phyloP scores from a whole-genome alignment of 2,329 filamentous ascomycete species.

The Aureobasidium sp. region DNA sequence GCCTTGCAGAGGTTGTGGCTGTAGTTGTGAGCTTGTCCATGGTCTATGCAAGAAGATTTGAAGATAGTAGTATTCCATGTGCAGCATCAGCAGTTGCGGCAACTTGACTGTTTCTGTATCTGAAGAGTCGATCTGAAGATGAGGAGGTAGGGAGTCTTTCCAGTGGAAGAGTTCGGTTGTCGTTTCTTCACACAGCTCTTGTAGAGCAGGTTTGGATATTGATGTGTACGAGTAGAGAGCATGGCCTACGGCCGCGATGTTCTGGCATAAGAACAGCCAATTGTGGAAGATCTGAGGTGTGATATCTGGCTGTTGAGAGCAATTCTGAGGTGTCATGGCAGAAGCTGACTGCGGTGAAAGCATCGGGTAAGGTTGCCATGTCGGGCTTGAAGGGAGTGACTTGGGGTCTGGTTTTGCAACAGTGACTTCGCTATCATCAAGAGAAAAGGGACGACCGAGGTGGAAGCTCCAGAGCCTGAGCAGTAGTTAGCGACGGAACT shows the following conservation, averaged over 20 bases:
- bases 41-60: constrained; percentile 40
- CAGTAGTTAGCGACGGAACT: background rate
- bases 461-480: constrained; percentile 31
- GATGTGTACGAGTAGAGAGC: constrained; percentile 29
- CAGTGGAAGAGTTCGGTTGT: constrained; percentile 31
- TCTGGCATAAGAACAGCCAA: constrained; percentile 37
- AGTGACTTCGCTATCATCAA: constrained; percentile 36
- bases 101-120: background rate
- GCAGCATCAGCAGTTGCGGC: constrained; percentile 20
- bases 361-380: background rate
- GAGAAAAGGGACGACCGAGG: constrained; percentile 37
- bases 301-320: background rate
- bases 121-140: constrained; percentile 29
- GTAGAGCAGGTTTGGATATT: constrained; percentile 31
- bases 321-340: background rate
- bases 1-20: constrained; percentile 37
- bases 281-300: constrained; percentile 21
- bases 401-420: constrained; percentile 33
- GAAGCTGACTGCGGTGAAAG: background rate
- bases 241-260: constrained; percentile 37
- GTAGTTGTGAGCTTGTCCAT: constrained; percentile 38
- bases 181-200: constrained; percentile 32
- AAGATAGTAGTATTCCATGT: constrained; percentile 39
- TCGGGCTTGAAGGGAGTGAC: background rate
- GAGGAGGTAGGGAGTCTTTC: constrained; percentile 35